Evolutionary conservation across 2,329 filamentous ascomycete species (phyloP), one percentile per base, ranked within the genome.

Genomic region (Myrmaecium sp.): DNA sequence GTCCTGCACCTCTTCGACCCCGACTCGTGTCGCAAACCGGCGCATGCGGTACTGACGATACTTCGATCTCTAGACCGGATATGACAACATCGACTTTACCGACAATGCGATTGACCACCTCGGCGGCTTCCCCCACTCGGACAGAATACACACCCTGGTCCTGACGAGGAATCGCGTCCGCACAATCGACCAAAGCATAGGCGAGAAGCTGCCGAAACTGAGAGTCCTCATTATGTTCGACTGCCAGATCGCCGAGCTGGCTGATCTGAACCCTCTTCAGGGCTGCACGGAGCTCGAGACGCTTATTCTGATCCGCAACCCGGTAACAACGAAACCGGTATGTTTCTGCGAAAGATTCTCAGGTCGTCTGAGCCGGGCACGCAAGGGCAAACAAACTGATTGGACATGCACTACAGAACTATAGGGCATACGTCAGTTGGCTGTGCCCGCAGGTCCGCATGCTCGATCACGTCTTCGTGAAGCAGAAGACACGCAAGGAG

Each of bases 81-180:
- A 91, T 67, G 89, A 95, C 62, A 74, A 81, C 38, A 91, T 98
- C 64, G 89, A 98, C 60, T 75, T 98, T 45, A 95, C 89, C 54
- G 89, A 98, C 64, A 98, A 98, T 55, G 84, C 94, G 55, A 86
- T 98, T 46, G 72, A 80, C 41, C 64, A 76, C 26, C 69, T 98
- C 36, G 76, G 74, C 38, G 94, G 94, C 59, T 93, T 98, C 51
- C 89, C 89, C 3, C 71, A 92, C 26, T 86, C 79, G 30, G 84
- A 82, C 23, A 78, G 89, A 40, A 64, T 95, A 43, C 78, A 72
- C 41, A 92, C 82, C 12, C 69, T 98, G 21, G 72, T 98, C 25
- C 69, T 93, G 29, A 83, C 83, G 28, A 74, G 83, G 37, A 98
- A 98, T 57, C 76, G 89, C 40, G 66, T 98, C 46, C 62, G 74